Conservation (phyloP, 1,284 basidiomycete species). For the Sparassis latifolia region DNA sequence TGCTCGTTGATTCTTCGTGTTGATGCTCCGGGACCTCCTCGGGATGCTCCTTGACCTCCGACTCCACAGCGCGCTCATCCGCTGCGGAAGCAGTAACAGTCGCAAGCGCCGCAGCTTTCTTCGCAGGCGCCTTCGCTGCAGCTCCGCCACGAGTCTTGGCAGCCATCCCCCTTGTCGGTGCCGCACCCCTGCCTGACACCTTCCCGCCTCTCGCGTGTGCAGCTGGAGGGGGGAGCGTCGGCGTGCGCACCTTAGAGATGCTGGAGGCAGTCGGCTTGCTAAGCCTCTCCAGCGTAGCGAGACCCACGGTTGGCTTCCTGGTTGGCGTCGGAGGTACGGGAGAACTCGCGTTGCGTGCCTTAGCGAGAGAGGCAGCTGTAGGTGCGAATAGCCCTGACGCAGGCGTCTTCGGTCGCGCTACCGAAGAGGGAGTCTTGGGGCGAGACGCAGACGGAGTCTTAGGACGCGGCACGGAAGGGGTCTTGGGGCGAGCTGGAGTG, state of each 20-base stretch:
- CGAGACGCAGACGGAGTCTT: slow-evolving; percentile 31
- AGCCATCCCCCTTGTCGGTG: slow-evolving; percentile 19
- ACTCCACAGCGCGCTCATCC: slow-evolving; percentile 16
- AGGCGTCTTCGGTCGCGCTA: slow-evolving; percentile 21
- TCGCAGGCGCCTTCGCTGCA: slow-evolving; percentile 11
- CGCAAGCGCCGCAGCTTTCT: slow-evolving; percentile 12
- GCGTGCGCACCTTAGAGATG: slow-evolving; percentile 42
- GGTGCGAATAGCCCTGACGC: slow-evolving; percentile 59
- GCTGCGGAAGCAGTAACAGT: slow-evolving; percentile 13
- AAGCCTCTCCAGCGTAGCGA: slow-evolving; percentile 49
- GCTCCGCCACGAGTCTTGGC: slow-evolving; percentile 16
- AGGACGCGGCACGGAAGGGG: slow-evolving; percentile 34
- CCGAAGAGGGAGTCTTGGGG: slow-evolving; percentile 38
- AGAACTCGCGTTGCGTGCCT: slow-evolving; percentile 43
- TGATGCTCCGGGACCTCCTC: slow-evolving; percentile 11
- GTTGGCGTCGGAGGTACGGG: slow-evolving; percentile 37
- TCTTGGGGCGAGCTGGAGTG: slow-evolving; percentile 13
- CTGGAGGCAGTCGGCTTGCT: slow-evolving; percentile 75
- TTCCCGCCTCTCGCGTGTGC: neutral
- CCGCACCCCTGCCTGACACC: neutral
- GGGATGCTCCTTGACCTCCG: slow-evolving; percentile 1
- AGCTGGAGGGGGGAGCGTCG: slow-evolving; percentile 6
- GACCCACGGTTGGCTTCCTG: slow-evolving; percentile 42
- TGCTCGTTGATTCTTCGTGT: slow-evolving; percentile 7
- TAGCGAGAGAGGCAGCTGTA: slow-evolving; percentile 71